A percentile compares a stretch with the other conserved stretches of the same genome.
phyloP scores from a whole-genome alignment of 2,329 filamentous ascomycete genomes.

The Ascochyta lentis region DNA sequence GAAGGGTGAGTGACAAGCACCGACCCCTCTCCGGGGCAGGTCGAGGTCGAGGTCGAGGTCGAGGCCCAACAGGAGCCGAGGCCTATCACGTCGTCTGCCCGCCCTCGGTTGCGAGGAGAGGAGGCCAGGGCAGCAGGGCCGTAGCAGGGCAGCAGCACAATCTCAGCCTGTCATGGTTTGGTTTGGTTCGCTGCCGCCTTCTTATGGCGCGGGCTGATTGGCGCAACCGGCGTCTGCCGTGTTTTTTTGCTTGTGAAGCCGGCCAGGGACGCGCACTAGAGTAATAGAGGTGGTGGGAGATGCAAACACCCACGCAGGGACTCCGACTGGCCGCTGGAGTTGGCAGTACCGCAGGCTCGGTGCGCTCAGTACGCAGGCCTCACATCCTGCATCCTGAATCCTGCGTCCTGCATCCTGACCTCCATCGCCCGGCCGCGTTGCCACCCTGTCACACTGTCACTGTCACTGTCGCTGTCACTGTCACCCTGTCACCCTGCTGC shows the following conservation, averaged over 20 bases:
- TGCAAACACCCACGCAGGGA: constrained; percentile 4
- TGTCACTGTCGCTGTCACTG: no score
- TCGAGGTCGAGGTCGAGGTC: not conserved
- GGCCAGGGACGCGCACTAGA: constrained; percentile 11
- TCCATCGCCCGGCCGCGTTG: not conserved
- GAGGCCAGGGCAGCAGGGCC: no score
- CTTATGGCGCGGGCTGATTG: constrained; percentile 19
- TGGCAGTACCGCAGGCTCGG: constrained; percentile 23
- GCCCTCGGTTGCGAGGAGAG: constrained; percentile 3
- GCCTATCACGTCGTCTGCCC: constrained; percentile 12
- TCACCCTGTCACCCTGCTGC: no score
- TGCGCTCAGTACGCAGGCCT: constrained; percentile 7
- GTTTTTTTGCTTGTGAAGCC: constrained; percentile 7
- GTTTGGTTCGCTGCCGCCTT: constrained; percentile 13
- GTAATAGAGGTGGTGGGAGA: not conserved
- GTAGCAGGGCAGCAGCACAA: not conserved
- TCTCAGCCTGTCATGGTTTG: constrained; percentile 1
- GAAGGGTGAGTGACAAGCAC: no score
- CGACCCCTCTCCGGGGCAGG: no score
- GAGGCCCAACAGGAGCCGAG: constrained; percentile 20
- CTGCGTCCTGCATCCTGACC: no score
- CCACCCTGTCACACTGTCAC: not conserved
- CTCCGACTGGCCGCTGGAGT: constrained; percentile 2
- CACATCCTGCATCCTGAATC: not conserved
- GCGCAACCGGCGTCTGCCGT: constrained; percentile 10